These are phyloP conservation scores for Claviceps citrina DNA, from an alignment of 2,329 filamentous ascomycete genomes.

Conservation along the genomic window DNA sequence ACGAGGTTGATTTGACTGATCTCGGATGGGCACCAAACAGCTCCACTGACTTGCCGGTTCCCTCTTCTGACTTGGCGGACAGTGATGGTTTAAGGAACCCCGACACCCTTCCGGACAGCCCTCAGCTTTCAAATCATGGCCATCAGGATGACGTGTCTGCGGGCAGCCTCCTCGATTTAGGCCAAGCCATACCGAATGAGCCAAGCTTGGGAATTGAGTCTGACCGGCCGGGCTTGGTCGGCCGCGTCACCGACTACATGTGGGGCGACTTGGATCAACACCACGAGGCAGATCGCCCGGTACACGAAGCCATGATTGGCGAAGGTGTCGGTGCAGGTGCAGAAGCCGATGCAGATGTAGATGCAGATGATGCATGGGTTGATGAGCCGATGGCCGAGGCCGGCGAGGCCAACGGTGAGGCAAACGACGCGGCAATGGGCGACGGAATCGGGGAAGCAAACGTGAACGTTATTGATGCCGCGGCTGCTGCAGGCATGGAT, in stretches of 20 bases:
- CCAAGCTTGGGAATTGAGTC: slow-evolving; percentile 6
- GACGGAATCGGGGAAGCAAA: slow-evolving; percentile 19
- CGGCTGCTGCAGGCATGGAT: slow-evolving; percentile 53
- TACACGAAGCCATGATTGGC: slow-evolving; percentile 12
- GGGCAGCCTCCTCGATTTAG: slow-evolving; percentile 4
- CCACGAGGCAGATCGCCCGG: slow-evolving; percentile 14
- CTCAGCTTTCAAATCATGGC: slow-evolving; percentile 1
- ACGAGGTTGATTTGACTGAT: slow-evolving; percentile 7
- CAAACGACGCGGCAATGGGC: slow-evolving; percentile 17
- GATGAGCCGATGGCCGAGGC: slow-evolving; percentile 14
- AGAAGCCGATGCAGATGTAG: slow-evolving; percentile 47
- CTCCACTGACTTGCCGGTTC: neutral
- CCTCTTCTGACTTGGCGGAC: neutral
- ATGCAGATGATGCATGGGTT: slow-evolving; percentile 14
- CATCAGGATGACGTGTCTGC: slow-evolving; percentile 1
- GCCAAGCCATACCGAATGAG: slow-evolving; percentile 5
- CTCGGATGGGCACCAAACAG: neutral
- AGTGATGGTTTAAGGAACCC: neutral
- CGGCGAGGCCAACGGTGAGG: slow-evolving; percentile 21
- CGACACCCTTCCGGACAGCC: neutral
- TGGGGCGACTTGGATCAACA: slow-evolving; percentile 38
- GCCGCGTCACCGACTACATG: slow-evolving; percentile 41
- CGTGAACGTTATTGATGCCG: slow-evolving; percentile 21
- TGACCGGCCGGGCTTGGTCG: slow-evolving; percentile 14
- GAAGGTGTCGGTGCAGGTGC: slow-evolving; percentile 22